These are phyloP conservation scores for Hirsutella thompsonii DNA, from an alignment of 2,329 filamentous ascomycete species.

Conservation along the genomic window DNA sequence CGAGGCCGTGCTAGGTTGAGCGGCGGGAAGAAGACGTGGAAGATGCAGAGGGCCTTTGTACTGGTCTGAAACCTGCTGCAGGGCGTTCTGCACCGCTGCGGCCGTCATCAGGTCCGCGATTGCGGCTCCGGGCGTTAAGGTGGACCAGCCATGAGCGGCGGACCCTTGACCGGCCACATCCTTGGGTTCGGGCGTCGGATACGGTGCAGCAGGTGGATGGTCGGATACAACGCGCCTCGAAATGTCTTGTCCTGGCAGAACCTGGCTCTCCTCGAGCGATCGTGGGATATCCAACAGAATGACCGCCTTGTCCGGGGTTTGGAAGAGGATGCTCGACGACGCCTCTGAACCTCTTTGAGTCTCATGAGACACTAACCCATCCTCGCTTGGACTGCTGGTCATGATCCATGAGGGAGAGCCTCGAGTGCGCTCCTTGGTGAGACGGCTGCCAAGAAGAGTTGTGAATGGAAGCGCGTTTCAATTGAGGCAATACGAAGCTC, in stretches of 20 bases:
- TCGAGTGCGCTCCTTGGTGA: no score
- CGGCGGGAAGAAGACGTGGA: conserved; percentile 21
- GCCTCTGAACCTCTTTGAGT: background rate
- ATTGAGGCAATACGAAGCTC: no score
- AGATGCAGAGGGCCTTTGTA: conserved; percentile 33
- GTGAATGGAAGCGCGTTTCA: no score
- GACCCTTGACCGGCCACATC: background rate
- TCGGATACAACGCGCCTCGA: conserved; percentile 31
- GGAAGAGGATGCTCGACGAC: conserved; percentile 19
- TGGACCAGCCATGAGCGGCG: background rate
- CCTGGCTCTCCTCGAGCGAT: conserved; percentile 56
- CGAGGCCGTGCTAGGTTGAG: conserved; percentile 1
- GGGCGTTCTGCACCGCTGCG: conserved; percentile 30
- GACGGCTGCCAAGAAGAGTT: no score
- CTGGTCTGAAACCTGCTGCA: conserved; percentile 20
- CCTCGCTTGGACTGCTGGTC: no score
- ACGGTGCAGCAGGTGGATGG: conserved; percentile 28
- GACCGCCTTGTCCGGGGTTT: conserved; percentile 25
- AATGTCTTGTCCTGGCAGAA: conserved; percentile 22
- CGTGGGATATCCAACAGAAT: conserved; percentile 56
- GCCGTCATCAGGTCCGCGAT: conserved; percentile 40
- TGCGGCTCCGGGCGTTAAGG: background rate
- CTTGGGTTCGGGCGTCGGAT: conserved; percentile 36
- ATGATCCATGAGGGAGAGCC: no score
- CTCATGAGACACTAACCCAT: background rate